Percentiles rank a stretch among this genome's conserved stretches.
Conservation (phyloP, 768 basidiomycete species). For the Russula foetens region DNA sequence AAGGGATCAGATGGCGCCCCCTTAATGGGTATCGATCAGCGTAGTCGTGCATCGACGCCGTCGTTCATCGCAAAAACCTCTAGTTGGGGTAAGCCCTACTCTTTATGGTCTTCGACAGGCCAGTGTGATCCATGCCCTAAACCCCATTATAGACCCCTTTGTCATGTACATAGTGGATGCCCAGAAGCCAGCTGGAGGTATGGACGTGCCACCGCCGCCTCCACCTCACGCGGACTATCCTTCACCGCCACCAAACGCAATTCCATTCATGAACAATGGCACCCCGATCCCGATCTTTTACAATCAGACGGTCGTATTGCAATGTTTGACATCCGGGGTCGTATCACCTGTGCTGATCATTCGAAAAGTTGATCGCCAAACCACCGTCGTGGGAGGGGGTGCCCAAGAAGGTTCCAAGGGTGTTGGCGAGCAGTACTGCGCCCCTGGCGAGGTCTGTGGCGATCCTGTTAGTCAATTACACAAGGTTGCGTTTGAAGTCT, state of each 20-base stretch:
- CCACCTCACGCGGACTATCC: constrained; percentile 87
- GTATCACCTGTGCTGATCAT: constrained; percentile 91
- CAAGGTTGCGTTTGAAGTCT: constrained; percentile 92
- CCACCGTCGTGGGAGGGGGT: constrained; percentile 86
- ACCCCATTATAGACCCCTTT: constrained; percentile 59
- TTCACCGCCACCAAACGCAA: constrained; percentile 84
- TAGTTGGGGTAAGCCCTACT: constrained; percentile 63
- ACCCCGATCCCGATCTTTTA: constrained; percentile 90
- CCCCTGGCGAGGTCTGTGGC: constrained; percentile 80
- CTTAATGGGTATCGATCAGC: constrained; percentile 71
- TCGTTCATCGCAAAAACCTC: constrained; percentile 87
- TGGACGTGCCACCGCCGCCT: constrained; percentile 71
- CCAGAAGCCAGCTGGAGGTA: constrained; percentile 68
- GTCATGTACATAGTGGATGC: constrained; percentile 98
- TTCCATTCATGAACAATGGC: constrained; percentile 75
- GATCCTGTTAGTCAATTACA: constrained; percentile 94
- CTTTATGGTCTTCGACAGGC: constrained; percentile 17
- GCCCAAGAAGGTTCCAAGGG: constrained; percentile 81
- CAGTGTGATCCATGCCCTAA: constrained; percentile 9
- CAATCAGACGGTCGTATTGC: constrained; percentile 92
- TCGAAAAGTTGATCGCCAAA: constrained; percentile 87
- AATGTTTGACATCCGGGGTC: constrained; percentile 89
- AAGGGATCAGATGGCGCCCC: constrained; percentile 89
- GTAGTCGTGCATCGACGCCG: constrained; percentile 61
- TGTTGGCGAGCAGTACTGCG: constrained; percentile 74